Percentiles rank a stretch among this genome's conserved stretches.
Evolutionary conservation across 2,329 filamentous ascomycete genomes (phyloP).

Genomic region (Ascochyta rabiei): DNA sequence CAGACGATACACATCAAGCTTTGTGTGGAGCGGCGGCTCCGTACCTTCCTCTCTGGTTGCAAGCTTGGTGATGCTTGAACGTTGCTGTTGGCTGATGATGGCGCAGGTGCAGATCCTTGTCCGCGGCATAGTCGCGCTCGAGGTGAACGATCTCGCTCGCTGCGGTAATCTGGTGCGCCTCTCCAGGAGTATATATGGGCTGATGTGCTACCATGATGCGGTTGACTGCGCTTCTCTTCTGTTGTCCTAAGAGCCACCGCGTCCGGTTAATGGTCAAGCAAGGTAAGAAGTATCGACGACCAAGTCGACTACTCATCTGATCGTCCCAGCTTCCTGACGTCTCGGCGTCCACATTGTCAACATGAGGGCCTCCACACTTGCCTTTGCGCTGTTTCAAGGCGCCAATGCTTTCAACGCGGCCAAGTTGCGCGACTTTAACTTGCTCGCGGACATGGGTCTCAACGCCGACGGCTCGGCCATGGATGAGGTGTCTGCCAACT

Average conservation of each 20-base stretch:
- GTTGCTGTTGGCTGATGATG: conserved; percentile 3
- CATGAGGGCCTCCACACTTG: conserved; percentile 36
- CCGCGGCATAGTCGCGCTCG: conserved; percentile 1
- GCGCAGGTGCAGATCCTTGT: conserved; percentile 3
- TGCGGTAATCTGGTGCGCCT: not conserved
- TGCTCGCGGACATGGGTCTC: conserved; percentile 43
- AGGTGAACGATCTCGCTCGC: not conserved
- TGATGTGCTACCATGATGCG: not conserved
- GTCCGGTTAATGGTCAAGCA: not conserved
- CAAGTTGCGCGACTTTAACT: conserved; percentile 27
- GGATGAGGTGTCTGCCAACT: conserved; percentile 1
- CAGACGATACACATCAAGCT: conserved; percentile 17
- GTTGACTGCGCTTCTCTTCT: conserved; percentile 5
- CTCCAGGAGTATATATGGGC: conserved; percentile 11
- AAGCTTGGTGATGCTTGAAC: conserved; percentile 15
- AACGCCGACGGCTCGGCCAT: conserved; percentile 41
- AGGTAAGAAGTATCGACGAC: not conserved
- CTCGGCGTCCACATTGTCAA: not conserved
- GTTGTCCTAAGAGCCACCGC: conserved; percentile 2
- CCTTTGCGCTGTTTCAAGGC: conserved; percentile 33
- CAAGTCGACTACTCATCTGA: not conserved
- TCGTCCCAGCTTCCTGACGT: not conserved
- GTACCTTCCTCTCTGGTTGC: conserved; percentile 3
- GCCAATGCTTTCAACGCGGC: conserved; percentile 29
- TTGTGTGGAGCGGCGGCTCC: not conserved